phyloP scores from a whole-genome alignment of 768 basidiomycete species.

The Lactarius sanguifluus region DNA sequence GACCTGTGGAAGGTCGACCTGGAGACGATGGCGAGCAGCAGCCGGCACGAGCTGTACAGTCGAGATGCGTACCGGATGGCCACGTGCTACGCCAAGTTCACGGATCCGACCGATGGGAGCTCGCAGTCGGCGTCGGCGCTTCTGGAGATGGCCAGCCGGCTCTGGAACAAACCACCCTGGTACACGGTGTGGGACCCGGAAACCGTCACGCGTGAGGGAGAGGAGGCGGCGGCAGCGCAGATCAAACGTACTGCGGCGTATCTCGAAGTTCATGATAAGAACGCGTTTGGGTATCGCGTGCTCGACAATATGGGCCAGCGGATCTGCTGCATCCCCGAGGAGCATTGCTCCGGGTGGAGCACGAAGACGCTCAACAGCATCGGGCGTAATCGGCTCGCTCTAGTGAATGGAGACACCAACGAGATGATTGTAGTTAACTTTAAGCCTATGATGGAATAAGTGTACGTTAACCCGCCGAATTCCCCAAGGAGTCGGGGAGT shows the following conservation, averaged over 20 bases:
- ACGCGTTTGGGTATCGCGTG: conserved; percentile 17
- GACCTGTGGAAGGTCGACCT: conserved; percentile 24
- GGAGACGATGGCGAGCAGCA: neutral
- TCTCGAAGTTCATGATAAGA: conserved; percentile 16
- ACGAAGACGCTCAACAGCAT: conserved; percentile 11
- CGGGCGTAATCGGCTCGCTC: conserved; percentile 10
- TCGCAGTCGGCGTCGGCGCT: too few relatives aligned
- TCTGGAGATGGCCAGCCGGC: conserved; percentile 17
- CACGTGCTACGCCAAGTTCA: conserved; percentile 19
- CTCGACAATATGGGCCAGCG: conserved; percentile 21
- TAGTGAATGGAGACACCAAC: conserved; percentile 8
- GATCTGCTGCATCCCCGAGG: conserved; percentile 23
- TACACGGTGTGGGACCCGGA: conserved; percentile 19
- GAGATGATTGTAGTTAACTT: conserved; percentile 14
- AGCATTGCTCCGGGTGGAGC: conserved; percentile 21
- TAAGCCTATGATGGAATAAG: conserved; percentile 15
- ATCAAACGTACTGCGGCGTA: conserved; percentile 5
- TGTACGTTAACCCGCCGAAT: neutral
- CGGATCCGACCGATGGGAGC: neutral
- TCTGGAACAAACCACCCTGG: conserved; percentile 23
- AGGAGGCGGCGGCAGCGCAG: neutral
- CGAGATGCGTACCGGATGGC: conserved; percentile 20
- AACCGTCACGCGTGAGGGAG: conserved; percentile 1
- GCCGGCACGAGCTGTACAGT: conserved; percentile 14
- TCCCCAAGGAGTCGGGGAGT: neutral